Base-by-base conservation (phyloP, 441 rosid species). In the Geranium incanum region DNA sequence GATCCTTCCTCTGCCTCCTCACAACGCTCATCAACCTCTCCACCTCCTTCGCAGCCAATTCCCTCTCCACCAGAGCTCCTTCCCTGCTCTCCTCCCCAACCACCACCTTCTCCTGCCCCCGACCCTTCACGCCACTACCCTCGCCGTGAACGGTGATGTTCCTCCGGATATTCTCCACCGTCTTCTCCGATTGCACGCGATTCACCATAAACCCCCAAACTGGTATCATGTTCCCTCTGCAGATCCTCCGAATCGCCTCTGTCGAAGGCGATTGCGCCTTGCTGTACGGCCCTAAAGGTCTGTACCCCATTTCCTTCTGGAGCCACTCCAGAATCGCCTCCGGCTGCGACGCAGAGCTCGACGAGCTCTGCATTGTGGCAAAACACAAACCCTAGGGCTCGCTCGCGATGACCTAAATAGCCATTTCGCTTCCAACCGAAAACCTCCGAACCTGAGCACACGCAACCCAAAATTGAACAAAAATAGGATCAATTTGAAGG, bases 161-260 rank as follows among this genome's bases (percentile, higher is more conserved):
- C 78, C 86, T 87, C 83, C 95, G 76, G 50, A 88, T 89, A 66
- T 71, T 86, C 85, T 87, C 89, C 70, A 87, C 95, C 2, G 90
- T 89, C 77, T 87, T 91, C 89, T 93, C 96, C 50, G 95, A 93
- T 80, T 86, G 89, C 79, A 91, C 93, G 41, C 92, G 85, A 73
- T 83, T 86, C 0, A 85, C 68, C 70, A 91, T 82, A 65, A 85
- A 93, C 55, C 52, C 78, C 96, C 97, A 91, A 67, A 88, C 67
- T 28, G 92, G 88, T 62, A 93, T 84, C 96, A 91, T 89, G 39
- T 91, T 91, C 23, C 98, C 98, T 16, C 97, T 87, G 62, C 92
- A 89, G 71, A 91, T 77, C 86, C 80, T 89, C 60, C 95, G 78
- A 33, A 89, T 70, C 67, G 98, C 74, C 67, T 93, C 95, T 6